Evolutionary conservation across 169 alveolate species (phyloP).

Genomic region (Plasmodium sp.): DNA sequence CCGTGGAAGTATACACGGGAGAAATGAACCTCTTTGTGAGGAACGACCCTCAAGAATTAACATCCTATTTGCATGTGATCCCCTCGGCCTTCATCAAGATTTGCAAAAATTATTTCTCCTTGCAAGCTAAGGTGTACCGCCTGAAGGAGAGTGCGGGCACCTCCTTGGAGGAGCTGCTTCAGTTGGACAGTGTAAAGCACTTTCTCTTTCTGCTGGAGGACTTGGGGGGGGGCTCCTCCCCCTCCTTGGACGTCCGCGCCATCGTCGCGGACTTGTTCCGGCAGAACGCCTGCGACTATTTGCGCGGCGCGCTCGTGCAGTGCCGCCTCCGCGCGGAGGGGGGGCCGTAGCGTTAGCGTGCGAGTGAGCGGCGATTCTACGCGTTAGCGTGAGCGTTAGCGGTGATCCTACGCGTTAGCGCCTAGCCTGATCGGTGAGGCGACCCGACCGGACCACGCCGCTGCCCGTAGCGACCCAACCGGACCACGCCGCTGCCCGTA

Average conservation of each 20-base stretch:
- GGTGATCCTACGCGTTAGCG: no score
- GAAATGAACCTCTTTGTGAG: slow-evolving; percentile 67
- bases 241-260: slow-evolving; percentile 1
- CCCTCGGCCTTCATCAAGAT: slow-evolving; percentile 14
- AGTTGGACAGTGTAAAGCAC: slow-evolving; percentile 20
- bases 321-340: not conserved
- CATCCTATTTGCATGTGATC: slow-evolving; percentile 33
- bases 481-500: not conserved
- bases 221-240: slow-evolving; percentile 1
- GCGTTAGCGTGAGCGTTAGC: no score
- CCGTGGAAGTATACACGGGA: slow-evolving; percentile 15
- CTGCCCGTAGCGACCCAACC: not conserved
- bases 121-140: slow-evolving; percentile 24
- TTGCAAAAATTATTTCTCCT: slow-evolving; percentile 25
- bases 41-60: slow-evolving; percentile 29
- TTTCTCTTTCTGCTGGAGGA: slow-evolving; percentile 12
- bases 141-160: not conserved
- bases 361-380: no score
- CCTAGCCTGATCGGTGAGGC: no score
- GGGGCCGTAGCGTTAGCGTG: not conserved
- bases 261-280: slow-evolving; percentile 13
- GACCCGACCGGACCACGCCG: not conserved
- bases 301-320: slow-evolving; percentile 17
- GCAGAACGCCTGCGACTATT: slow-evolving; percentile 24
- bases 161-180: not conserved